These are phyloP conservation scores for Zygoascus bituminiphila DNA, from an alignment of 805 yeast species.

Conservation along the genomic window DNA sequence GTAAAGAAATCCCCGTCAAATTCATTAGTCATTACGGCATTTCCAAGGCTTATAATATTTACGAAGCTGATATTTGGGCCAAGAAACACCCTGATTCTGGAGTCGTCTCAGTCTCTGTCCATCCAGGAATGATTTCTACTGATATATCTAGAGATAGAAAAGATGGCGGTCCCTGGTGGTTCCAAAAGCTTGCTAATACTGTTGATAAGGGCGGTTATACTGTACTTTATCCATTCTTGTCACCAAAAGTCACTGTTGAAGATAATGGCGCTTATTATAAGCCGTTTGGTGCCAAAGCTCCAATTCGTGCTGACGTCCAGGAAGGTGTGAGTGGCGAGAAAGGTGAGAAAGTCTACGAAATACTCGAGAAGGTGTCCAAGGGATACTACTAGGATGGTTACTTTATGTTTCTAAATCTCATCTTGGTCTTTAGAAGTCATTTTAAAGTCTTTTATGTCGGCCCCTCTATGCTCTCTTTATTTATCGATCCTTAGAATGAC, in stretches of 20 bases:
- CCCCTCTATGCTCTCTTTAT: no score
- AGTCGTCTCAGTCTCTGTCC: slow-evolving; percentile 31
- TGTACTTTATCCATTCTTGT: slow-evolving; percentile 34
- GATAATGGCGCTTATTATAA: slow-evolving; percentile 33
- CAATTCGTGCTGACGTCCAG: slow-evolving; percentile 32
- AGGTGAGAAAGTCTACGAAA: slow-evolving; percentile 30
- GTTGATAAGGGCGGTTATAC: slow-evolving; percentile 25
- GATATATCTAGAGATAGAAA: not conserved
- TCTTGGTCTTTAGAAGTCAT: no score
- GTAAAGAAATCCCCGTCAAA: slow-evolving; percentile 12
- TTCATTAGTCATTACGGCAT: slow-evolving; percentile 30
- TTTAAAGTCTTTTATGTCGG: no score
- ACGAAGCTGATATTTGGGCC: slow-evolving; percentile 34
- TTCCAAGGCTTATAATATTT: slow-evolving; percentile 36
- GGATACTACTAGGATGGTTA: no score
- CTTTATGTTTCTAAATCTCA: no score
- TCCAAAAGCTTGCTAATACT: no score
- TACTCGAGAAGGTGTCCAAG: slow-evolving; percentile 23
- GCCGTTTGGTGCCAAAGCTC: slow-evolving; percentile 38
- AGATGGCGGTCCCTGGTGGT: slow-evolving; percentile 11
- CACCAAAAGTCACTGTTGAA: slow-evolving; percentile 30
- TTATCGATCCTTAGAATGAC: no score
- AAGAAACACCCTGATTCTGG: slow-evolving; percentile 27
- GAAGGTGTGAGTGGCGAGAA: slow-evolving; percentile 27
- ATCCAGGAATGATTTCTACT: slow-evolving; percentile 35